Base-by-base conservation (phyloP, 108 stramenopile species). In the Tribonema minus region DNA sequence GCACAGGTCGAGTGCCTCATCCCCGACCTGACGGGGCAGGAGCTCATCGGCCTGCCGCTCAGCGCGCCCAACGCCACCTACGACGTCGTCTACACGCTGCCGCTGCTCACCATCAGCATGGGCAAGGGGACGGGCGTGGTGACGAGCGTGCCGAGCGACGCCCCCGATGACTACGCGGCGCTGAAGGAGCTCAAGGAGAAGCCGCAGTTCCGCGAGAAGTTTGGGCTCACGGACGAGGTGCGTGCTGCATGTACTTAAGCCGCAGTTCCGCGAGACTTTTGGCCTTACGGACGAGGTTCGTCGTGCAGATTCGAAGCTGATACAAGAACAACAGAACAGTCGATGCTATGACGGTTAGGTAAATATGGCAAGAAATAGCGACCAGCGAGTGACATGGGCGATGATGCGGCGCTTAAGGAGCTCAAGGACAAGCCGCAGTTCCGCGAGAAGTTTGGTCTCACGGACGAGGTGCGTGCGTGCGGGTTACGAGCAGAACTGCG, bases 111-210 rank as follows among this genome's bases (percentile, higher is more conserved):
- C 23, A 97, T 99, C 72, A 93, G 92, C 81, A 97, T 97, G 98
- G 88, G 77, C 60, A 99, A 97, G 85, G 98, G 98, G 65, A 99
- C 96, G 26, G 98, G 98, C 41, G 92, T 99, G 30, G 98, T 99
- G 37, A 99, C 98, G 1, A 92, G 91, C 20, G 98, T 99, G 41
- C 98, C 98, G 20, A 93, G 92, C 66, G 96, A 99, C 79, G 95
- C 96, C 26, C 95, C 98, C 2, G 98, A 96, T 81, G 98, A 99
- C 88, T 99, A 94, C 75, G 93, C 93, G 2, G 90, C 93, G 9
- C 89, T 99, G 25, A 89, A 92, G 61, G 93, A 93, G 27, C 87
- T 97, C 70, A 90, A 95, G 87, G 91, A 95, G 31, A 95, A 99
- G 84, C 89, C 91, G 26, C 90, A 92, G 71, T 94, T 91, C 68